phyloP scores from a whole-genome alignment of 805 yeast genomes.

The Candida palmyrensis region DNA sequence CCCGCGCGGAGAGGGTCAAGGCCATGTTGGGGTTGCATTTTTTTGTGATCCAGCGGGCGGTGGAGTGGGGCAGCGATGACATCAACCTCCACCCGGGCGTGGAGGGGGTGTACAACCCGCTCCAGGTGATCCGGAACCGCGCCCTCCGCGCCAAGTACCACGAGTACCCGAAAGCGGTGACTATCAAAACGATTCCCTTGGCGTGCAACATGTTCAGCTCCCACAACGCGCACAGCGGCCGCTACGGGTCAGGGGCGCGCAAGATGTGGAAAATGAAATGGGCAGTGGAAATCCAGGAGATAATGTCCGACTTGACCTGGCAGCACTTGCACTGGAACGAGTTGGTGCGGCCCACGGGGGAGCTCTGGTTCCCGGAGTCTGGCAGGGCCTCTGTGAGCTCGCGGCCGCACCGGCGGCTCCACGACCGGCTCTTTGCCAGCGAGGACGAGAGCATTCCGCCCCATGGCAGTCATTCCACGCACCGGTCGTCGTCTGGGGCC shows the following conservation, averaged over 20 bases:
- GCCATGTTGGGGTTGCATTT: constrained; percentile 47
- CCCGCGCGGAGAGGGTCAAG: constrained; percentile 47
- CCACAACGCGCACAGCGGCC: constrained; percentile 12
- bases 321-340: constrained; percentile 51
- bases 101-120: constrained; percentile 73
- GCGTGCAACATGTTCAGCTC: constrained; percentile 60
- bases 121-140: constrained; percentile 76
- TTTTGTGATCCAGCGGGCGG: constrained; percentile 38
- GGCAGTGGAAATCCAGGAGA: constrained; percentile 62
- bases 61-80: constrained; percentile 16
- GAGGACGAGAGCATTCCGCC: constrained; percentile 11
- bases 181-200: constrained; percentile 48
- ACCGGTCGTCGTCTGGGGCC: no score
- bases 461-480: no score
- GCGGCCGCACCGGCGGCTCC: constrained; percentile 16
- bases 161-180: constrained; percentile 40
- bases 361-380: constrained; percentile 45
- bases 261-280: constrained; percentile 47
- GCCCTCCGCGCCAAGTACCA: constrained; percentile 48
- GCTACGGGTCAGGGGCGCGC: constrained; percentile 9
- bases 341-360: constrained; percentile 39
- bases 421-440: constrained; percentile 28
- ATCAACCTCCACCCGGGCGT: constrained; percentile 38
- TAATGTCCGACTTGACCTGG: constrained; percentile 55
- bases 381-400: background rate